Percentiles rank a stretch among this genome's conserved stretches.
Evolutionary conservation across 345 rosid species (phyloP).

Genomic region (Aethionema arabicum): DNA sequence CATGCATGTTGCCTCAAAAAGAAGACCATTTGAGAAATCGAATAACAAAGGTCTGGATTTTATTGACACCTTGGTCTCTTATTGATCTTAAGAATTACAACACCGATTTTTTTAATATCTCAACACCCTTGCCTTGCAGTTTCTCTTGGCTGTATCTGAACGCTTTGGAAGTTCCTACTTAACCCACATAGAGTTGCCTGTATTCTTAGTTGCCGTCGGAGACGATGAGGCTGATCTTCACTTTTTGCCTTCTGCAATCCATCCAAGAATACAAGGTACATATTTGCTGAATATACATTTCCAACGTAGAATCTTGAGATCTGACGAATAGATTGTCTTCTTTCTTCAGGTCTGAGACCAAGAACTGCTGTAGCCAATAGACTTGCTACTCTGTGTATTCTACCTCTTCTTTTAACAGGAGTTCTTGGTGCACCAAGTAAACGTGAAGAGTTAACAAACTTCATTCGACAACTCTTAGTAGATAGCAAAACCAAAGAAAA

Average conservation of each 20-base stretch:
- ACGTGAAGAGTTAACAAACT: conserved; percentile 60
- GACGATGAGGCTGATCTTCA: conserved; percentile 78
- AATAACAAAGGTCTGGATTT: conserved; percentile 62
- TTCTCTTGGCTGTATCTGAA: conserved; percentile 72
- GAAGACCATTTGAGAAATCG: conserved; percentile 87
- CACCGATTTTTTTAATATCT: background rate
- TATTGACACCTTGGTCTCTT: conserved; percentile 19
- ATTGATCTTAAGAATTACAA: background rate
- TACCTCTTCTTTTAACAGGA: conserved; percentile 91
- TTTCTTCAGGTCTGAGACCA: conserved; percentile 75
- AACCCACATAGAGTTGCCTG: conserved; percentile 80
- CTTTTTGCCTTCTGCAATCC: conserved; percentile 56
- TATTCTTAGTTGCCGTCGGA: conserved; percentile 83
- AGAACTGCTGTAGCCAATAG: conserved; percentile 72
- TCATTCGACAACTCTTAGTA: conserved; percentile 75
- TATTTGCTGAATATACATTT: conserved; percentile 7
- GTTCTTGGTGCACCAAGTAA: conserved; percentile 86
- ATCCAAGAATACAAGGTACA: conserved; percentile 68
- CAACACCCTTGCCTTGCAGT: conserved; percentile 49
- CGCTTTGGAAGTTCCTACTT: conserved; percentile 73
- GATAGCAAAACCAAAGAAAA: conserved; percentile 55
- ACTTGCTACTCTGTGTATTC: conserved; percentile 71
- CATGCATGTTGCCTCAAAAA: conserved; percentile 79
- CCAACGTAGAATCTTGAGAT: conserved; percentile 11
- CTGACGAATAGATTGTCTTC: conserved; percentile 30